A percentile compares a stretch with the other conserved stretches of the same genome.
phyloP scores from a whole-genome alignment of 1,284 basidiomycete genomes.

The Thelephora terrestris region DNA sequence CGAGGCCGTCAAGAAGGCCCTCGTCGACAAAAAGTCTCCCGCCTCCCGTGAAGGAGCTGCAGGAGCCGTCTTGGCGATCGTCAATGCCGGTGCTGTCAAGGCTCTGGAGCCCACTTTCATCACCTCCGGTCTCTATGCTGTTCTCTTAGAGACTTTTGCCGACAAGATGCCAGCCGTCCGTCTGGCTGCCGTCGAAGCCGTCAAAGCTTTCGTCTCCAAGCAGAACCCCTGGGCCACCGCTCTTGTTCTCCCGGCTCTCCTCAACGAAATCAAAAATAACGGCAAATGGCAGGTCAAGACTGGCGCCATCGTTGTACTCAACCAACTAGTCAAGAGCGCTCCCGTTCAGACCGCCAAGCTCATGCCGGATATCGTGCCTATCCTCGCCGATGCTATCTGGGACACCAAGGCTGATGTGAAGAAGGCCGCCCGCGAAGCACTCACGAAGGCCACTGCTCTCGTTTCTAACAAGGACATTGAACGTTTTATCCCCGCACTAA shows the following conservation, averaged over 20 bases:
- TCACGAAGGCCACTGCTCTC: constrained; percentile 88
- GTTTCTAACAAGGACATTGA: constrained; percentile 99
- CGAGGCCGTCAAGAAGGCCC: constrained; percentile 77
- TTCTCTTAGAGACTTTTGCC: constrained; percentile 85
- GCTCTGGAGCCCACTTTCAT: constrained; percentile 88
- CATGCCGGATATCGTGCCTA: constrained; percentile 94
- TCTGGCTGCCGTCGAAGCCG: constrained; percentile 79
- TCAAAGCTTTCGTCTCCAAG: constrained; percentile 68
- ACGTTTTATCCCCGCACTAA: constrained; percentile 95
- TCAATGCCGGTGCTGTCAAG: constrained; percentile 71
- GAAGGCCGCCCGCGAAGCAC: constrained; percentile 93
- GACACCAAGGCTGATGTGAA: constrained; percentile 99
- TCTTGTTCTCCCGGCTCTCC: constrained; percentile 82
- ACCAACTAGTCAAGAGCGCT: constrained; percentile 84
- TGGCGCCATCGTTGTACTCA: constrained; percentile 76
- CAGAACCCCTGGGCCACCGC: constrained; percentile 90
- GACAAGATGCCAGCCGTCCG: constrained; percentile 87
- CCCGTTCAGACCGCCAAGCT: constrained; percentile 82
- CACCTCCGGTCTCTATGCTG: constrained; percentile 75
- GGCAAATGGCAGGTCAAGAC: constrained; percentile 99
- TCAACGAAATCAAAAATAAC: constrained; percentile 91
- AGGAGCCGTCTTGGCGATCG: constrained; percentile 59
- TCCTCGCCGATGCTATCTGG: constrained; percentile 96
- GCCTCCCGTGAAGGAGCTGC: constrained; percentile 81
- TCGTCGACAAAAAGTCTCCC: constrained; percentile 86